These are phyloP conservation scores for Pichia sp. DNA, from an alignment of 1,139 yeast species.

Conservation along the genomic window DNA sequence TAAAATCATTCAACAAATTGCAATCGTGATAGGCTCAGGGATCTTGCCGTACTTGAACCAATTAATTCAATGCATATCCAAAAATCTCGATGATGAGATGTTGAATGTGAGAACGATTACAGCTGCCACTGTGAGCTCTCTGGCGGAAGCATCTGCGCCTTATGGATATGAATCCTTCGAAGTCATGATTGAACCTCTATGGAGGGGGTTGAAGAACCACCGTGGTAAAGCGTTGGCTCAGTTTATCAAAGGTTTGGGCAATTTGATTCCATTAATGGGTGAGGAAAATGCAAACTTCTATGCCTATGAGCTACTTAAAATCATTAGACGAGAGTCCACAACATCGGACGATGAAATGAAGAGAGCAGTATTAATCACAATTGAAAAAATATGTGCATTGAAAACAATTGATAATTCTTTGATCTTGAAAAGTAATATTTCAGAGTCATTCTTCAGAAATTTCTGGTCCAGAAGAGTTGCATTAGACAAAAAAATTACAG, in stretches of 20 bases:
- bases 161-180: conserved; percentile 91
- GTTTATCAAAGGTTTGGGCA: conserved; percentile 74
- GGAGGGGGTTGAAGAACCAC: conserved; percentile 74
- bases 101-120: conserved; percentile 63
- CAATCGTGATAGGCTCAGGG: conserved; percentile 66
- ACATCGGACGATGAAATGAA: conserved; percentile 92
- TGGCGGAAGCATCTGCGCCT: conserved; percentile 86
- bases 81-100: conserved; percentile 67
- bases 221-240: conserved; percentile 77
- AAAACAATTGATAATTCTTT: conserved; percentile 47
- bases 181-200: conserved; percentile 62
- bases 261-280: conserved; percentile 80
- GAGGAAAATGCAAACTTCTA: conserved; percentile 78
- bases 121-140: conserved; percentile 64
- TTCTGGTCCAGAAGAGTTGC: conserved; percentile 82
- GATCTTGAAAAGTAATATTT: conserved; percentile 46
- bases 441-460: conserved; percentile 56
- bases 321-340: conserved; percentile 66
- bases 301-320: conserved; percentile 64
- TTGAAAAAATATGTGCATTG: conserved; percentile 55
- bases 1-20: conserved; percentile 71
- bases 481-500: conserved; percentile 48
- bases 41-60: conserved; percentile 72
- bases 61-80: conserved; percentile 56
- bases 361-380: conserved; percentile 58